phyloP scores from a whole-genome alignment of 345 rosid species.

The Citrus unshiu region DNA sequence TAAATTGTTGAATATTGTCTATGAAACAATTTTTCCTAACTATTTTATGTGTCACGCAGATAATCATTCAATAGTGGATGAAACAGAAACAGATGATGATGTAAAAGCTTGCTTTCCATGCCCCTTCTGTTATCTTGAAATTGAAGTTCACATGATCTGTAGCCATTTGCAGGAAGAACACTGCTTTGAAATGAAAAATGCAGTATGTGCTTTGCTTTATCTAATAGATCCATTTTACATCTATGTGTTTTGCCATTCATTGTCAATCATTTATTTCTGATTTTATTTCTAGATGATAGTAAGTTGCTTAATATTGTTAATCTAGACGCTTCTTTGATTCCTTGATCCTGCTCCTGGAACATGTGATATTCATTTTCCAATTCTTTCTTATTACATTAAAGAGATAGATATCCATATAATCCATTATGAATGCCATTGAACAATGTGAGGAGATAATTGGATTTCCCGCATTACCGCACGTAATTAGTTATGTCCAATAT shows the following conservation, averaged over 20 bases:
- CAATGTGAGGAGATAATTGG: neutral
- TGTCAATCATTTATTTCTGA: neutral
- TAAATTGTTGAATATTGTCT: conserved; percentile 5
- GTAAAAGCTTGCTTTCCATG: conserved; percentile 39
- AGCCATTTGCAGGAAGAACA: conserved; percentile 57
- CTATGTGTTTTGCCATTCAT: neutral
- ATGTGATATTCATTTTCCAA: neutral
- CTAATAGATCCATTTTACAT: neutral
- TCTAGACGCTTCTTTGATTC: neutral
- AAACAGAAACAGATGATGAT: conserved; percentile 48
- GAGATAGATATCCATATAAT: neutral
- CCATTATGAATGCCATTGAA: neutral
- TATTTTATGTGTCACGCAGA: conserved; percentile 20
- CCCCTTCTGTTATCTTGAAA: conserved; percentile 58
- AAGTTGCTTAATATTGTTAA: neutral
- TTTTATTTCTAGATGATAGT: neutral
- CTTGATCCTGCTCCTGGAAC: neutral
- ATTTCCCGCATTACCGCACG: neutral
- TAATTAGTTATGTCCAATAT: neutral
- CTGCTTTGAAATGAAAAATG: conserved; percentile 55
- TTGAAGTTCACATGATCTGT: conserved; percentile 42
- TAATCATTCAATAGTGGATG: conserved; percentile 21
- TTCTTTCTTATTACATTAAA: neutral
- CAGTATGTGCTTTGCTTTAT: conserved; percentile 36
- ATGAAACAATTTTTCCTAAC: neutral